These are phyloP conservation scores for Phaseolus coccineus DNA, from an alignment of 331 rosid genomes.

Conservation along the genomic window DNA sequence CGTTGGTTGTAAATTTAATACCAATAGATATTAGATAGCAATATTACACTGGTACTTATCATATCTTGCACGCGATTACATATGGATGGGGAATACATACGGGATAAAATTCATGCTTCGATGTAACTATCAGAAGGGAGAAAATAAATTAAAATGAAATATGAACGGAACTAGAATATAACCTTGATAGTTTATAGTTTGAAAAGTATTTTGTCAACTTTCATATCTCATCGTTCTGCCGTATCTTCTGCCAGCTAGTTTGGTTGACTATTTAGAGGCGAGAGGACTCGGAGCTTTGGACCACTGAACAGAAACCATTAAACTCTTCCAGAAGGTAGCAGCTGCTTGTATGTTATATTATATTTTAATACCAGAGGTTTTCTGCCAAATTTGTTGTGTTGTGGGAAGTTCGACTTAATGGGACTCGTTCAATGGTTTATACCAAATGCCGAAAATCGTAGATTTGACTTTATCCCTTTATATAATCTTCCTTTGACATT, in stretches of 20 bases:
- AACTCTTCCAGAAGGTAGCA: conserved; percentile 40
- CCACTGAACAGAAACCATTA: conserved; percentile 36
- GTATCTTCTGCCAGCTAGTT: conserved; percentile 47
- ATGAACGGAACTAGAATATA: conserved; percentile 15
- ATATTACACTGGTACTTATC: no score
- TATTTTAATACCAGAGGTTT: not conserved
- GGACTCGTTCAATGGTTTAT: conserved; percentile 43
- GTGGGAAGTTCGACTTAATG: conserved; percentile 4
- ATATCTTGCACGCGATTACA: no score
- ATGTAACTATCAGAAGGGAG: not conserved
- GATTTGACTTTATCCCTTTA: conserved; percentile 36
- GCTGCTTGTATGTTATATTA: conserved; percentile 1
- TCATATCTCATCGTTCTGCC: not conserved
- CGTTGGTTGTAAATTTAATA: not conserved
- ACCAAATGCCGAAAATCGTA: conserved; percentile 31
- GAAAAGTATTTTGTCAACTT: not conserved
- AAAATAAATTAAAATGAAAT: not conserved
- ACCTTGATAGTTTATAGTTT: conserved; percentile 27
- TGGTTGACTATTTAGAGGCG: conserved; percentile 40
- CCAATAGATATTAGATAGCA: not conserved
- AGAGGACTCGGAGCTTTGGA: conserved; percentile 20
- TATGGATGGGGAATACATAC: not conserved
- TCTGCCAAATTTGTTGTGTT: conserved; percentile 29
- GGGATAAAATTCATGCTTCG: not conserved
- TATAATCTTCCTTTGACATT: conserved; percentile 20